A percentile compares a stretch with the other conserved stretches of the same genome.
phyloP scores from a whole-genome alignment of 495 filamentous ascomycete genomes.

The Daldinia decipiens region DNA sequence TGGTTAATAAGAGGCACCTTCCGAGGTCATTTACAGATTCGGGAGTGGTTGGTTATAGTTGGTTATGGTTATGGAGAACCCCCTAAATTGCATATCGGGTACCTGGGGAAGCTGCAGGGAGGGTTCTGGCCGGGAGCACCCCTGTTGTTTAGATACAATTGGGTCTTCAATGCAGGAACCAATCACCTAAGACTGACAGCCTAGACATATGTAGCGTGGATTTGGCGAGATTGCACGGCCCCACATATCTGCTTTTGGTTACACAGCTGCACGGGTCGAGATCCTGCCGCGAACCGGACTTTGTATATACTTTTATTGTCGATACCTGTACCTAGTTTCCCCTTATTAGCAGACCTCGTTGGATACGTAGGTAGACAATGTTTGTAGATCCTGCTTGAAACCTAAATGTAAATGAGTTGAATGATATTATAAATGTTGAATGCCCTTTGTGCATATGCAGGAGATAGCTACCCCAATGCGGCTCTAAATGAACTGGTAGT shows the following conservation, averaged over 20 bases:
- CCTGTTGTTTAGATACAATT: conserved; percentile 18
- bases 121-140: conserved; percentile 13
- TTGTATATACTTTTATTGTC: conserved; percentile 8
- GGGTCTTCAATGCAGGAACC: conserved; percentile 31
- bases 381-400: not conserved
- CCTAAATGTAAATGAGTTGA: not conserved
- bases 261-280: conserved; percentile 24
- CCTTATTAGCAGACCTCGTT: conserved; percentile 4
- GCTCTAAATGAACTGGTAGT: not conserved
- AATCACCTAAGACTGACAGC: conserved; percentile 34
- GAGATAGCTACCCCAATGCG: not conserved
- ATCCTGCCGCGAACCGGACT: conserved; percentile 37
- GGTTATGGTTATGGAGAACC: conserved; percentile 16
- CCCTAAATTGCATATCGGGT: conserved; percentile 34
- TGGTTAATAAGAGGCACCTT: not conserved
- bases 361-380: conserved; percentile 1
- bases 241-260: conserved; percentile 23
- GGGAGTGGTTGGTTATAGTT: conserved; percentile 1
- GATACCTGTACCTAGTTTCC: conserved; percentile 16
- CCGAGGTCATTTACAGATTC: not conserved
- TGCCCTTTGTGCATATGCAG: not conserved
- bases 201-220: conserved; percentile 23
- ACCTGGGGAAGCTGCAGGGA: conserved; percentile 38
- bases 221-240: conserved; percentile 39
- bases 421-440: not conserved